phyloP scores from a whole-genome alignment of 179 eudicot genomes.

The Corrigiola litoralis region DNA sequence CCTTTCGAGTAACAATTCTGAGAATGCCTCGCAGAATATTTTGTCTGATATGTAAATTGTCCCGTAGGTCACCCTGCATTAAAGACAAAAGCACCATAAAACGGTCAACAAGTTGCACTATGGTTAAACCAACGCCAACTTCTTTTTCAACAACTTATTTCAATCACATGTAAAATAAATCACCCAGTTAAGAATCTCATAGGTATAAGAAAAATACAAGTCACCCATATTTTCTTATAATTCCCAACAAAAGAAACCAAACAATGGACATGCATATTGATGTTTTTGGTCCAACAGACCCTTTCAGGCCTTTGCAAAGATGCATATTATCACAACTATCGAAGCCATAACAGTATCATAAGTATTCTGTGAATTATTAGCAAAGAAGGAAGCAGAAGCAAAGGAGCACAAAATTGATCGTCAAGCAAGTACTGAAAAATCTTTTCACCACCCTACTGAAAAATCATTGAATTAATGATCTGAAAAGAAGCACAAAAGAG shows the following conservation, averaged over 20 bases:
- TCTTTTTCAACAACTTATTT: background rate
- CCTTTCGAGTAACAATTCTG: slow-evolving; percentile 58
- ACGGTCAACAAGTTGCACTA: background rate
- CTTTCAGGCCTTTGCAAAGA: background rate
- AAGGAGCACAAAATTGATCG: background rate
- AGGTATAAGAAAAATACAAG: no score
- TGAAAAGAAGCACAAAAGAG: slow-evolving; percentile 6
- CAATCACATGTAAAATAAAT: no score
- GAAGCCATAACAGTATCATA: background rate
- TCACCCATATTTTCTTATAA: no score
- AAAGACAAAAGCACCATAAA: slow-evolving; percentile 14
- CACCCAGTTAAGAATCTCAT: no score
- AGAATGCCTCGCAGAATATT: slow-evolving; percentile 64
- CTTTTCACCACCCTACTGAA: no score
- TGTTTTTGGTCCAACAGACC: no score
- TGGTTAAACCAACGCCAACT: background rate
- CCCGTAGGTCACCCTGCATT: slow-evolving; percentile 77
- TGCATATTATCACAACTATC: background rate
- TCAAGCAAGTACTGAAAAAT: no score
- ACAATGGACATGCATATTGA: no score
- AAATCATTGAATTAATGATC: no score
- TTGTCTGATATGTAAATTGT: slow-evolving; percentile 66
- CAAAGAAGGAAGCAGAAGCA: background rate
- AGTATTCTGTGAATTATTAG: background rate
- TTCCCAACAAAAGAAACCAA: no score